Evolutionary conservation across 768 basidiomycete species (phyloP).

Genomic region (Mycena rebaudengoi): DNA sequence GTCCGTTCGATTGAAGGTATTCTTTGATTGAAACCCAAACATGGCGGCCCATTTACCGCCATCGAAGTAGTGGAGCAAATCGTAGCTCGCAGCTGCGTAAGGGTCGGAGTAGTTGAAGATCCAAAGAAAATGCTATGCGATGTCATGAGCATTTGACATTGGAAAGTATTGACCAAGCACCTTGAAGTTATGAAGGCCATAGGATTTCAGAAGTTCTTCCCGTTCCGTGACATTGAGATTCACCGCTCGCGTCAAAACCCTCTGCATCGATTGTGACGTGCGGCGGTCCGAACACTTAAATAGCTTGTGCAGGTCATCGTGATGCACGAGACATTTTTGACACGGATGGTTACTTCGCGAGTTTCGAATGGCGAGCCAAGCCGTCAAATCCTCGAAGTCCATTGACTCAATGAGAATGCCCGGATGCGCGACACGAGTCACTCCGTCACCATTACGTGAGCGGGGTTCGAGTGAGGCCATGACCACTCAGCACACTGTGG

Average conservation of each 20-base stretch:
- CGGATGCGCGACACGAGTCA: no score
- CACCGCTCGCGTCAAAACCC: neutral
- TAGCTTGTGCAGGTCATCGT: no score
- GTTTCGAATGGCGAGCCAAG: no score
- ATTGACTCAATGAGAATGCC: no score
- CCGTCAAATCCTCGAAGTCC: no score
- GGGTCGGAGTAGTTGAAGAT: conserved; percentile 10
- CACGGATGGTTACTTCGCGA: no score
- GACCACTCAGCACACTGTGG: no score
- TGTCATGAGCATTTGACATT: neutral
- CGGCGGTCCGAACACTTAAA: neutral
- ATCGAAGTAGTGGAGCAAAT: conserved; percentile 18
- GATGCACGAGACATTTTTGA: no score
- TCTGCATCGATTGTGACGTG: neutral
- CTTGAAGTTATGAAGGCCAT: conserved; percentile 7
- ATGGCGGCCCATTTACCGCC: conserved; percentile 16
- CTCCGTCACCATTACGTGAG: no score
- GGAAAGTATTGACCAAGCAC: neutral
- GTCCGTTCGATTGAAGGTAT: conserved; percentile 1
- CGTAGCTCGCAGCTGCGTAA: conserved; percentile 9
- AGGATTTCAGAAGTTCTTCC: neutral
- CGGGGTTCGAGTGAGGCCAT: no score
- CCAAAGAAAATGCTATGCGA: conserved; percentile 8
- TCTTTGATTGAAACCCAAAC: conserved; percentile 9
- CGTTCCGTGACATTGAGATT: neutral